Base-by-base conservation (phyloP, 164 flowering plant species). In the Berberis vulgaris region DNA sequence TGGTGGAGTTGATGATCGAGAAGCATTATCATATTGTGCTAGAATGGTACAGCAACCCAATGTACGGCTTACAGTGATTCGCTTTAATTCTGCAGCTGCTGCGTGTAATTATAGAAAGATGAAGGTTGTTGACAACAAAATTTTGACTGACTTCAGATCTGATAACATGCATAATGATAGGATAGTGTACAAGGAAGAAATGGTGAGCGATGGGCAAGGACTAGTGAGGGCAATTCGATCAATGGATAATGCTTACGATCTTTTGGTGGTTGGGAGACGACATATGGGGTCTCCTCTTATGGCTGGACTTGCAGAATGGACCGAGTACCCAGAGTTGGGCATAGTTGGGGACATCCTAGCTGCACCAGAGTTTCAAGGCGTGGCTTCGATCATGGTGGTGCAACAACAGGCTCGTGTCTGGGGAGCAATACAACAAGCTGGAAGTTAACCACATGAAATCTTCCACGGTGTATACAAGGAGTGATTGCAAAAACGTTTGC, bases 1-100 rank as follows among this genome's bases (percentile, higher is more conserved):
- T 0, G 84, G 79, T 1, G 88, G 92, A 0, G 41, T 59, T 0
- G 92, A 86, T 43, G 89, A 86, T 52, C 45, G 80, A 11, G 91
- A 84, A 63, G 82, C 84, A 10, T 54, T 84, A 10, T 79, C 83
- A 1, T 83, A 66, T 41, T 81, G 67, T 0, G 45, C 50, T 6
- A 69, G 86, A 8, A 74, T 85, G 77, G 62, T 78, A 0, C 38
- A n/a, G 38, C 44, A 68, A 2, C 26, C 57, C 2, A 26, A 41
- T 10, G 7, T 62, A 5, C 3, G 5, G 3, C 55, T 68, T 2
- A 68, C 40, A 0, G 13, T 62, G 26, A 6, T 61, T 13, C 41
- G 50, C 64, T 83, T n/a, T 43, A 73, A 0, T 60, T 73, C 54
- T 44, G 72, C 39, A 9, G 57, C 5, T 13, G 8, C 2, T 1